A percentile compares a stretch with the other conserved stretches of the same genome.
phyloP scores from a whole-genome alignment of 768 basidiomycete genomes.

The Exsudoporus frostii region DNA sequence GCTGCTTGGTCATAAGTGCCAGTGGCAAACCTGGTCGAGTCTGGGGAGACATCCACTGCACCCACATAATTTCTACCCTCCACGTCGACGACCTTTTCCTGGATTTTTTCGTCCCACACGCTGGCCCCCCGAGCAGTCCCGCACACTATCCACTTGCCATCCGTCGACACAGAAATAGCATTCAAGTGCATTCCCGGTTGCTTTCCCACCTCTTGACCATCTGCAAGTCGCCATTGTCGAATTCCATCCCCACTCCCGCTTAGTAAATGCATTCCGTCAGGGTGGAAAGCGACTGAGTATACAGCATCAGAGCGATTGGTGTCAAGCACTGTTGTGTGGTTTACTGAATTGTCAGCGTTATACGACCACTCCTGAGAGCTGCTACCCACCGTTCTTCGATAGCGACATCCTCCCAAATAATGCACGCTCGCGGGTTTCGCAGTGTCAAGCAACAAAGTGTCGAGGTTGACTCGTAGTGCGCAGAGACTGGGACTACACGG shows the following conservation, averaged over 20 bases:
- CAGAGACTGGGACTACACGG: neutral
- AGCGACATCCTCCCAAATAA: neutral
- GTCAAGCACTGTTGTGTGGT: neutral
- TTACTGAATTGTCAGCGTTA: neutral
- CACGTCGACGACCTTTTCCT: neutral
- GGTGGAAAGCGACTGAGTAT: neutral
- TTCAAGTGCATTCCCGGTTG: neutral
- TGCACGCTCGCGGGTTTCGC: neutral
- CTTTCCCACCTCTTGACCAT: neutral
- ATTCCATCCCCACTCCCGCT: neutral
- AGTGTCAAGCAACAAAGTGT: neutral
- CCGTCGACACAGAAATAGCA: neutral
- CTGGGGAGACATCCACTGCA: neutral
- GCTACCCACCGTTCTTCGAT: neutral
- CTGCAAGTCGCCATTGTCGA: neutral
- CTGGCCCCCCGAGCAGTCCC: neutral
- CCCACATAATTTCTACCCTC: neutral
- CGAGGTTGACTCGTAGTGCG: neutral
- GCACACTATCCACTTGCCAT: neutral
- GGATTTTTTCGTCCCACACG: neutral
- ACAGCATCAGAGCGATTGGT: too few relatives aligned
- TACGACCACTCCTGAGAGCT: neutral
- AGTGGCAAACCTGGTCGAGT: neutral
- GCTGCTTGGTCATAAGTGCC: neutral
- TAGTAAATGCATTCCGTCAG: neutral